phyloP scores from a whole-genome alignment of 2,329 filamentous ascomycete genomes.

The Fusarium coicis region DNA sequence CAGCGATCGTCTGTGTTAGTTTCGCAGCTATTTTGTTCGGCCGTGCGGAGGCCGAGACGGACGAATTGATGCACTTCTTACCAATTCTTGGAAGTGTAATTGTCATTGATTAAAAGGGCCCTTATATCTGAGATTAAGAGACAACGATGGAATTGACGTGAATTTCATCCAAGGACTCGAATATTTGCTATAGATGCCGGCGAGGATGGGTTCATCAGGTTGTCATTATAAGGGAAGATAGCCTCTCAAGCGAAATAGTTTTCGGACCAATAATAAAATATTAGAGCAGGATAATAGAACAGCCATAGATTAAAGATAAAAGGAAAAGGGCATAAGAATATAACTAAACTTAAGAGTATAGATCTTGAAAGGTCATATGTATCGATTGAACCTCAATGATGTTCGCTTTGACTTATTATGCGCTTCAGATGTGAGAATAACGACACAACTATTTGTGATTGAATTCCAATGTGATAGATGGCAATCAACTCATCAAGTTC shows the following conservation, averaged over 20 bases:
- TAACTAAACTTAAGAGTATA: rapidly evolving
- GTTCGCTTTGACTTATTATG: rapidly evolving
- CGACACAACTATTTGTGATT: rapidly evolving
- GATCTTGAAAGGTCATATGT: background rate
- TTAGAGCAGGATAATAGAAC: too few species aligned
- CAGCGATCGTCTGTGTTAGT: background rate
- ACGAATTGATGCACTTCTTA: conserved; percentile 6
- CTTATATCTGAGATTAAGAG: background rate
- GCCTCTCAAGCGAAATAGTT: background rate
- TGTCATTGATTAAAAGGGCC: background rate
- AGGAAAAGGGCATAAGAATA: background rate
- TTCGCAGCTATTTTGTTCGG: background rate
- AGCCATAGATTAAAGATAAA: rapidly evolving
- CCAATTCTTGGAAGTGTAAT: background rate
- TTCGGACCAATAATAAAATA: background rate
- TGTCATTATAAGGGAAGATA: too few species aligned
- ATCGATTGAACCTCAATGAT: background rate
- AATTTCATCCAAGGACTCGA: too few species aligned
- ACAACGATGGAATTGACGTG: too few species aligned
- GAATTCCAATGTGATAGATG: background rate
- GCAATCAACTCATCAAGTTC: background rate
- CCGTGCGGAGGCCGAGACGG: conserved; percentile 39
- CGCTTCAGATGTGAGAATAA: rapidly evolving
- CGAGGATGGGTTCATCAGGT: too few species aligned
- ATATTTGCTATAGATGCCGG: too few species aligned